A percentile compares a stretch with the other conserved stretches of the same genome.
These are phyloP conservation scores for Daedaleopsis sinensis DNA, from an alignment of 768 basidiomycete species.

Conservation along the genomic window DNA sequence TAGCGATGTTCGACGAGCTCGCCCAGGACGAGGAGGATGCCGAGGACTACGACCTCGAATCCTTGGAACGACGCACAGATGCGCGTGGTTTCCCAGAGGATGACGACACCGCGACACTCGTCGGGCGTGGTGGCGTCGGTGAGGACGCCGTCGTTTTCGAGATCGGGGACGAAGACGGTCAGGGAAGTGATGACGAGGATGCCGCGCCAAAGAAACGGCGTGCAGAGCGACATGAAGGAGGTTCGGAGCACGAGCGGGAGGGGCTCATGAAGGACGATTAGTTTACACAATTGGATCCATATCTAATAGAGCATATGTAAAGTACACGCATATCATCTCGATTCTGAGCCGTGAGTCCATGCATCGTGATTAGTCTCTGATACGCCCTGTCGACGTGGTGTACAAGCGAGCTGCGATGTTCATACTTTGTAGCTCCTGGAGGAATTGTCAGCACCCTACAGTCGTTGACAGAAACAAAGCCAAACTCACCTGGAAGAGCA, in stretches of 20 bases:
- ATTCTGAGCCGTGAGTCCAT: constrained; percentile 22
- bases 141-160: constrained; percentile 86
- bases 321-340: constrained; percentile 38
- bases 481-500: constrained; percentile 84
- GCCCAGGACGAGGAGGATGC: constrained; percentile 95
- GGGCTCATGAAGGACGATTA: constrained; percentile 58
- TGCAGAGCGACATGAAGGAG: constrained; percentile 39
- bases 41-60: constrained; percentile 88
- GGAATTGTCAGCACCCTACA: not conserved
- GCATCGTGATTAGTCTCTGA: constrained; percentile 52
- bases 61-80: constrained; percentile 59
- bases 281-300: constrained; percentile 30
- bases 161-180: constrained; percentile 82
- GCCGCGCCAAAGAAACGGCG: constrained; percentile 52
- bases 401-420: constrained; percentile 90
- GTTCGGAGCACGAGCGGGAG: constrained; percentile 59
- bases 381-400: constrained; percentile 85
- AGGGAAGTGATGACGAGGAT: constrained; percentile 64
- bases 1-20: constrained; percentile 96
- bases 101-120: constrained; percentile 74
- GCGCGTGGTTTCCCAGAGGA: constrained; percentile 49
- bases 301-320: constrained; percentile 32
- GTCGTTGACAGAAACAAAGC: not conserved
- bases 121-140: constrained; percentile 53
- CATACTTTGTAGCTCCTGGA: constrained; percentile 91